Percentiles rank a stretch among this genome's conserved stretches.
phyloP scores from a whole-genome alignment of 306 rosid genomes.

The Cicer arietinum region DNA sequence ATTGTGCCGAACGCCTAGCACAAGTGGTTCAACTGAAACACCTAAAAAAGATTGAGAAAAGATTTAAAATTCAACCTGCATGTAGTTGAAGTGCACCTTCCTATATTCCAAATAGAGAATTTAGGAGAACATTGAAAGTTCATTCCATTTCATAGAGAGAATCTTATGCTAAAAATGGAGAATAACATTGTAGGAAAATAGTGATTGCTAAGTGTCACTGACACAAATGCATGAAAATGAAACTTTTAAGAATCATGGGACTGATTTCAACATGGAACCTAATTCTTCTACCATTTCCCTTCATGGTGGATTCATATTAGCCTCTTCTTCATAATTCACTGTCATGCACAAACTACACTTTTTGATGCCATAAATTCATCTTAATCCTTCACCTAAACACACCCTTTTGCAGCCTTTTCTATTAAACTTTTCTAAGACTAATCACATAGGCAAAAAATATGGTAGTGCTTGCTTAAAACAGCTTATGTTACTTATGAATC shows the following conservation, averaged over 20 bases:
- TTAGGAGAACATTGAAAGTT: constrained; percentile 11
- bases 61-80: not conserved
- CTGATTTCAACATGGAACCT: constrained; percentile 42
- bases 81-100: constrained; percentile 33
- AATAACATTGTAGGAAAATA: constrained; percentile 36
- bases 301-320: constrained; percentile 47
- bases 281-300: constrained; percentile 44
- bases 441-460: constrained; percentile 31
- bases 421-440: constrained; percentile 11
- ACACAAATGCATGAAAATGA: constrained; percentile 16
- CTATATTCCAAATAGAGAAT: constrained; percentile 32
- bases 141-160: constrained; percentile 39
- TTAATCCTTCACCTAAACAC: constrained; percentile 15
- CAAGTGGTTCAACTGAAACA: too few relatives aligned
- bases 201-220: constrained; percentile 15
- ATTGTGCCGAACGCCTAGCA: too few relatives aligned
- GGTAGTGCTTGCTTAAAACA: constrained; percentile 40
- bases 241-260: not conserved
- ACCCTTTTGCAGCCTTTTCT: constrained; percentile 26
- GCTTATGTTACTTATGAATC: constrained; percentile 22
- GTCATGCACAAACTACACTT: constrained; percentile 33
- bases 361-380: constrained; percentile 36
- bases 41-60: too few relatives aligned
- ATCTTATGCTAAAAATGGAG: constrained; percentile 43
- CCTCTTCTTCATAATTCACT: constrained; percentile 25